Base-by-base conservation (phyloP, 139 green algal genomes). In the Micractinium conductrix region DNA sequence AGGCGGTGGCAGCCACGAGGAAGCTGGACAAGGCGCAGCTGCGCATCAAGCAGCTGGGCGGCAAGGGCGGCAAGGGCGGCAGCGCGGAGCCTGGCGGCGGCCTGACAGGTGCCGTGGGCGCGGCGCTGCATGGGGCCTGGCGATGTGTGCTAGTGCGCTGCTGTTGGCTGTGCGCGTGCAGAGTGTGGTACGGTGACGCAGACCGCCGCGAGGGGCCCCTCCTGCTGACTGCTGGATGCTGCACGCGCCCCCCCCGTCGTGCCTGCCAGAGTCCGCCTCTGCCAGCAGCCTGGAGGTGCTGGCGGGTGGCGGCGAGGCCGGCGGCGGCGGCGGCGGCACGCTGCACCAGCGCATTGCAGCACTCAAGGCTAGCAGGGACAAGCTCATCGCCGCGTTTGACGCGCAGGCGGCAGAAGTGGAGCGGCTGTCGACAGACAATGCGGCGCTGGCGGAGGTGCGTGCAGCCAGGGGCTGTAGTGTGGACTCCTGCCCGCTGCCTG, bases 331-430 rank as follows among this genome's bases (percentile, higher is more conserved):
- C 43, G 9, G 28, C 63, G 71, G 76, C 79, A 35, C 68, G 53
- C 69, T 88, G 87, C 78, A 83, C 48, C 44, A 78, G 37, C 89
- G 92, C 78, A 87, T 95, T 21, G 48, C 60, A 0, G 60, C 74
- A 43, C 80, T 95, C 38, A 94, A 93, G 85, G 79, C 84, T 50
- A 90, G 83, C 33, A 85, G 92, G 6, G 92, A 93, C 84, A 91
- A 90, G 86, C 89, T 95, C 55, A 89, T 92, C 60, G 40, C 43
- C 37, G 86, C 93, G 44, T 88, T 95, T 44, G 93, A 95, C 82
- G 81, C 71, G 40, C 92, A 94, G 80, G 92, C 85, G 35, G 85
- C 86, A 30, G 92, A 95, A 79, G 79, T 91, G 40, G 93, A 95
- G 60, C 80, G 88, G 7, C 79, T 95, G 40, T 68, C 67, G 3